Evolutionary conservation across 495 filamentous ascomycete genomes (phyloP), one percentile per base, ranked within the genome.

Genomic region (Tuber melanosporum): DNA sequence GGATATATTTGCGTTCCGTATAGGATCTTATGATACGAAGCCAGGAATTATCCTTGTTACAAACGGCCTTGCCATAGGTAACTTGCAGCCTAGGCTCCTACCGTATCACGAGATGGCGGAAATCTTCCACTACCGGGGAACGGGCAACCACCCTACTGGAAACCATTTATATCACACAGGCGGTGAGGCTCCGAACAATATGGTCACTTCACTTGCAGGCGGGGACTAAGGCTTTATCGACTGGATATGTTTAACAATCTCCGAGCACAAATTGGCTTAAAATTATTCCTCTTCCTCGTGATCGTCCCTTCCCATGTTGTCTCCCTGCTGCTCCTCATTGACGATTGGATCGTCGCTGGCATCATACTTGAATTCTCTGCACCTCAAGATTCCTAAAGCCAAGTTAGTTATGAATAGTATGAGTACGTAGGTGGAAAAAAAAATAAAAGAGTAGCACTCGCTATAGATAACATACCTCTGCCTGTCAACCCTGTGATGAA

Each of bases 401-500:
- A 74, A 43, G 17, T 36, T 41, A n/a, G 70, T 74, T 52, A 76
- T 71, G 22, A 42, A 42, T 32, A 36, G 41, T 20, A 72, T 73
- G 46, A 14, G 9, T 20, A n/a, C 45, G 12, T 17, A 4, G 44
- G 32, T 17, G 26, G 19, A 20, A 43, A 20, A 32, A 36, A 17
- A 26, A 39, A 36, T 22, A 26, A n/a, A 49, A n/a, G 9, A 42
- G 10, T 41, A 49, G 75, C 75, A 8, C 73, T 72, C 6, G 44
- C 52, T 52, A 45, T 49, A 42, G 43, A 20, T 26, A 69, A 72
- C 76, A 75, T 74, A 78, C 76, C 76, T 32, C 47, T 70, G 9
- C 66, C 46, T 22, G 69, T 76, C 26, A 78, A 70, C 19, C 76
- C 76, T 39, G 76, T 78, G 22, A 78, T n/a, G 32, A 71, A 78